Evolutionary conservation across 108 stramenopile genomes (phyloP).

Genomic region (Skeletonema costatum): DNA sequence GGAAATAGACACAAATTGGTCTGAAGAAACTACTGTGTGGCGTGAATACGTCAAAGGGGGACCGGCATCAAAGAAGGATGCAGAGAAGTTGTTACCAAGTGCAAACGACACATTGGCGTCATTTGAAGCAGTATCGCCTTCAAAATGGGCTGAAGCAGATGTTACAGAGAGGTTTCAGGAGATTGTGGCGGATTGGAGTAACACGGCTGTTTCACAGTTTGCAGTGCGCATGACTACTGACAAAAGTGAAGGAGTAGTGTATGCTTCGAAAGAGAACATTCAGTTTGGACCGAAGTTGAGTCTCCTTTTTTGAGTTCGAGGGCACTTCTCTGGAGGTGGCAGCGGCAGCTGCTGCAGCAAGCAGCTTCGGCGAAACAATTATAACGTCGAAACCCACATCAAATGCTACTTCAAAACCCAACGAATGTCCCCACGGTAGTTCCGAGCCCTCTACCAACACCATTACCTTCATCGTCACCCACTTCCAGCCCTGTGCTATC

Average conservation of each 20-base stretch:
- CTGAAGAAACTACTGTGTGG: constrained; percentile 1
- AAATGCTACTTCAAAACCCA: background rate
- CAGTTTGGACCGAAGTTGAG: constrained; percentile 19
- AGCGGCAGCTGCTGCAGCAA: background rate
- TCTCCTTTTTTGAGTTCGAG: constrained; percentile 20
- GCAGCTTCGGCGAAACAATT: background rate
- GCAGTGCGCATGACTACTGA: constrained; percentile 32
- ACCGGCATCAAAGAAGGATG: background rate
- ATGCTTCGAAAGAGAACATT: constrained; percentile 22
- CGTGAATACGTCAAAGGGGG: background rate
- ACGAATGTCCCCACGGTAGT: background rate
- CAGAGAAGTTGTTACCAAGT: background rate
- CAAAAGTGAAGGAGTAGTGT: constrained; percentile 33
- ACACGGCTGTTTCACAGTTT: background rate
- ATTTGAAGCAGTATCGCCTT: background rate
- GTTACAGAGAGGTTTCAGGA: constrained; percentile 8
- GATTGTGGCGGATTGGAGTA: background rate
- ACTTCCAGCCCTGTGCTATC: background rate
- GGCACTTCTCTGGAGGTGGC: background rate
- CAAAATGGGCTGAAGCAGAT: constrained; percentile 21
- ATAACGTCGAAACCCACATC: background rate
- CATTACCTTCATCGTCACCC: background rate
- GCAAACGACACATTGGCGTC: background rate
- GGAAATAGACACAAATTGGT: background rate
- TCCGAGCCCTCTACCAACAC: background rate